Conservation (phyloP, 257 asterid genomes). For the Solanum boliviense region DNA sequence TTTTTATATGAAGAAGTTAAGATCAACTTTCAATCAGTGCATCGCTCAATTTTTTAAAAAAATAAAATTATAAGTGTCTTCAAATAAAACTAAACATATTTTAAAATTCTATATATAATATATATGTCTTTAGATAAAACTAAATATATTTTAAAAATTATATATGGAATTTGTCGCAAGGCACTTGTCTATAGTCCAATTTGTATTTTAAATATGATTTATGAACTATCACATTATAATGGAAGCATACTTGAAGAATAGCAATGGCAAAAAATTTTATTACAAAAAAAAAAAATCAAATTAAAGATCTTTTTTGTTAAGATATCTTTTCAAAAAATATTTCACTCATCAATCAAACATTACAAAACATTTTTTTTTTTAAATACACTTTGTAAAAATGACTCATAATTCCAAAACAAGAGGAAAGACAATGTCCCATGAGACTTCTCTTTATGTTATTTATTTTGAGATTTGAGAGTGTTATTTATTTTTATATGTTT, state of each 20-base stretch:
- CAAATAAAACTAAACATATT: no score
- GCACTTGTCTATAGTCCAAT: not conserved
- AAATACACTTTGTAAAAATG: not conserved
- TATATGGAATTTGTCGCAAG: not conserved
- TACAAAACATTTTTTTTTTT: not conserved
- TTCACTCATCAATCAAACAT: no score
- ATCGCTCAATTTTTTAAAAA: no score
- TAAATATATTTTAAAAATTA: not conserved
- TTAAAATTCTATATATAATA: no score
- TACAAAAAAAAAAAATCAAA: no score
- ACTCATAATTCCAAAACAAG: not conserved
- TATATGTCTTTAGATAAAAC: no score
- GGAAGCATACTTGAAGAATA: no score
- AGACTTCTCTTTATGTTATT: not conserved
- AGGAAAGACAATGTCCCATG: not conserved
- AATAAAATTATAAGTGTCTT: no score
- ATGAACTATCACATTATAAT: not conserved
- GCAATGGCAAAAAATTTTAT: not conserved
- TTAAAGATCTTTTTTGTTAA: not conserved
- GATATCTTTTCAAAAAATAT: not conserved
- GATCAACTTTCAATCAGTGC: not conserved
- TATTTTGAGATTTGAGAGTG: no score
- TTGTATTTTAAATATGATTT: not conserved
- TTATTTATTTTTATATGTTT: not conserved
- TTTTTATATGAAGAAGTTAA: no score